A percentile compares a stretch with the other conserved stretches of the same genome.
Evolutionary conservation across 768 basidiomycete genomes (phyloP).

Genomic region (Russula abietina): DNA sequence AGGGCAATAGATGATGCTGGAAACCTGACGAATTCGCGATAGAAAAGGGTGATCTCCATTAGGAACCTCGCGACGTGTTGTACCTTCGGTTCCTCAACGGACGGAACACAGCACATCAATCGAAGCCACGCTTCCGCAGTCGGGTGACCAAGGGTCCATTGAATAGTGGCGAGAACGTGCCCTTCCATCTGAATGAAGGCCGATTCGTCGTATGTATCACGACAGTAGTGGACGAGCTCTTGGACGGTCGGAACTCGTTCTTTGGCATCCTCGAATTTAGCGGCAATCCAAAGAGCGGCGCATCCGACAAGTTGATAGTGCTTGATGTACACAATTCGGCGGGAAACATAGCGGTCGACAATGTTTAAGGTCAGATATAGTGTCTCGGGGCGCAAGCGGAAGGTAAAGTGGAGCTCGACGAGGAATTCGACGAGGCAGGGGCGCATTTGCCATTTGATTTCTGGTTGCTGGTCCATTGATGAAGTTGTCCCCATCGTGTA

Average conservation of each 20-base stretch:
- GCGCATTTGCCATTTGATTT: conserved; percentile 99
- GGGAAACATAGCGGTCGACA: conserved; percentile 97
- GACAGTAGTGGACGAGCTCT: conserved; percentile 92
- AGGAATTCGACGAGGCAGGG: conserved; percentile 98
- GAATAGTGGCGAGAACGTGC: conserved; percentile 91
- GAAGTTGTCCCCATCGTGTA: conserved; percentile 86
- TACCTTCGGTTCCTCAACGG: conserved; percentile 79
- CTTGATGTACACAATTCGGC: conserved; percentile 96
- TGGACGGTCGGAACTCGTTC: conserved; percentile 95
- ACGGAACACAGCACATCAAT: conserved; percentile 66
- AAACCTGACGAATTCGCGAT: conserved; percentile 89
- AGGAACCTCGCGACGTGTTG: conserved; percentile 95
- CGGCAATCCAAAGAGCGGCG: conserved; percentile 97
- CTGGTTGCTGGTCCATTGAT: conserved; percentile 99
- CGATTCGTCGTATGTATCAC: conserved; percentile 92
- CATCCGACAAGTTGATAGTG: conserved; percentile 99
- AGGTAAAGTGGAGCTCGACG: conserved; percentile 97
- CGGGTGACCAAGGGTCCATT: conserved; percentile 95
- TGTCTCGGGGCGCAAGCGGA: conserved; percentile 96
- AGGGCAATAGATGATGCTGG: conserved; percentile 81
- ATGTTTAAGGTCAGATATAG: conserved; percentile 98
- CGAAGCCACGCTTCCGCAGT: conserved; percentile 98
- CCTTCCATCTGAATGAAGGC: conserved; percentile 99
- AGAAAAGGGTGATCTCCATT: conserved; percentile 99
- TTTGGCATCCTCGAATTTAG: conserved; percentile 98